Base-by-base conservation (phyloP, 2,329 filamentous ascomycete genomes). In the Mollisia scopiformis region DNA sequence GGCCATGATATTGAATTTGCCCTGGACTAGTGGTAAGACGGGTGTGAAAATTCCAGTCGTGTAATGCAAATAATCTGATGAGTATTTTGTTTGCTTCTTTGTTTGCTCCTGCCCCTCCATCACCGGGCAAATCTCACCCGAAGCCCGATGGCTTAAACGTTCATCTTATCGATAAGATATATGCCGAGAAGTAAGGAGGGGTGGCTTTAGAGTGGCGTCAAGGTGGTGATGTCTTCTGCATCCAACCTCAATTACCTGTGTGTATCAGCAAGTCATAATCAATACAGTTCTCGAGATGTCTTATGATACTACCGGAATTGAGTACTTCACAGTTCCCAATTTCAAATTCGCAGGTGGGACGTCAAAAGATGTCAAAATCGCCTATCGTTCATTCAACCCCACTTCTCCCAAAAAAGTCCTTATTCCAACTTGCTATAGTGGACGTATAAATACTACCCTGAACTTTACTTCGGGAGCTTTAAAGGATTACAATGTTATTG, bases 351-450 rank as follows among this genome's bases (percentile, higher is more conserved):
- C 71, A 54, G 69, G 69, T 51, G 75, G 74, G n/a, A 67, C 64
- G 3, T 74, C 66, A 4, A 65, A 61, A 31, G 51, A 61, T 23
- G 62, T 70, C 56, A 66, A 64, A 39, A 27, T 71, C 35, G 63
- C 67, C 41, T 82, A 81, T 69, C 75, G 75, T 50, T 75, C 75
- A 6, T 73, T 77, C 68, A 79, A 80, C 63, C 68, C 75, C 8
- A 67, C 74, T 1, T 71, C 70, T 14, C 61, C 64, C 5, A 71
- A 70, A 27, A 71, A 69, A n/a, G 77, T 78, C 16, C 69, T 85
- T 14, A 77, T 86, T 13, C 78, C 80, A 25, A 85, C 83, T 2
- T 86, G 83, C 69, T 86, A 82, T 68, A 77, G 79, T 5, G 84
- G 84, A 25, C 75, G 75, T 8, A 77, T 87, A 19, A 76, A 78